Base-by-base conservation (phyloP, 106 monocot genomes). In the Phalaenopsis aphrodite region DNA sequence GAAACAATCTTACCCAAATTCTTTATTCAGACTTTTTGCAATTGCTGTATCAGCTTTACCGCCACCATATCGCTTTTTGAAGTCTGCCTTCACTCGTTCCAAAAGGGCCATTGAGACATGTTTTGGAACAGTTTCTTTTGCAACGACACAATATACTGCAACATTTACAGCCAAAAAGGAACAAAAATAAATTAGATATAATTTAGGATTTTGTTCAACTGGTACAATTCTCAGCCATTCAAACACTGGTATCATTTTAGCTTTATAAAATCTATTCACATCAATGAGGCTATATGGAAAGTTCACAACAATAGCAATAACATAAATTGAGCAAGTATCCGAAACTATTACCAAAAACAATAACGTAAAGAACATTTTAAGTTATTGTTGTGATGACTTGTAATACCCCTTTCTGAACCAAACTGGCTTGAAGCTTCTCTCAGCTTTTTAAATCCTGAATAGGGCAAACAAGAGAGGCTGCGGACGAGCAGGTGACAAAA, bases 41-140 rank as follows among this genome's bases (percentile, higher is more conserved):
- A 83, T 83, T 72, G 97, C 97, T 16, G 97, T 97, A 81, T 92
- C 97, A 56, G 97, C 94, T 79, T 89, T 97, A 16, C 97, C 97
- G 75, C 97, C 94, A n/a, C 94, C 97, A 66, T 92, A 97, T 89
- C 85, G 94, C 82, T 88, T 90, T 76, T 49, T 89, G 74, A 97
- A 97, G 76, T 97, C 97, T 19, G 74, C 85, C 74, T 97, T 97
- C 49, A 94, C 58, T 55, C 89, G 82, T 48, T 97, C 97, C 71
- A 97, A 80, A 81, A 94, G 88, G 41, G 94, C 89, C 55, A 97
- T 77, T 0, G 90, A 86, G 15, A 92, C 77, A 64, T 97, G 88
- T 79, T 92, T 97, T 52, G 87, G 88, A 79, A 86, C 89, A 83
- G 89, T 85, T 73, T 97, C 97, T 79, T 94, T 97, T n/a, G 86